Base-by-base conservation (phyloP, 306 rosid genomes). In the Fragaria nilgerrensis region DNA sequence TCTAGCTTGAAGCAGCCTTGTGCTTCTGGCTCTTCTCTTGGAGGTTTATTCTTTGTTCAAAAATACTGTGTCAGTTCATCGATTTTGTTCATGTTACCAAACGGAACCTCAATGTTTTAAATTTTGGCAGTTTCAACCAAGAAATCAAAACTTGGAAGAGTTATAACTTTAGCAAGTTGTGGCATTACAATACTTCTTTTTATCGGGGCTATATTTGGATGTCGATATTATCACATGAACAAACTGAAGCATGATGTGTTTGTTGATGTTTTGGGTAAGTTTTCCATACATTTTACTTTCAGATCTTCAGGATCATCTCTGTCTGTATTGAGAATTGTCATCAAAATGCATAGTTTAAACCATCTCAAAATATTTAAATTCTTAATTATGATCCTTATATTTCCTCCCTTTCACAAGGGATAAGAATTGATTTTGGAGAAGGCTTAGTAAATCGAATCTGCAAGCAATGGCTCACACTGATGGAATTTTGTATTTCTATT, bases 251-350 rank as follows among this genome's bases (percentile, higher is more conserved):
- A 17, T 45, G 96, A 93, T 17, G 77, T 87, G 68, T 95, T 95
- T 74, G 87, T 90, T 75, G 98, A 95, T 82, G 98, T 95, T 72
- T 81, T 82, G 3, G 97, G 98, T 95, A 81, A 76, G 52, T 66
- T 78, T 79, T 80, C 76, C 15, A 20, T 34, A 39, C 66, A 10
- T 73, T 53, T 55, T 73, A 37, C 36, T n/a, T 55, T 50, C 14
- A 25, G 15, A 6, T n/a, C 22, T 55, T 50, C 14, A 25, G 15
- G 19, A 48, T 32, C 25, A 44, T 69, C 10, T 47, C 23, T 25
- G 41, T 70, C 36, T 69, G 41, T 70, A 70, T 37, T 16, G 29
- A 48, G 25, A 23, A 9, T 47, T 13, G 16, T 48, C 53, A 70
- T 70, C 43, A n/a, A 16, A 27, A 29, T 16, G 34, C 8, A 25